These are phyloP conservation scores for Simplicillium sp. DNA, from an alignment of 2,329 filamentous ascomycete species.

Conservation along the genomic window DNA sequence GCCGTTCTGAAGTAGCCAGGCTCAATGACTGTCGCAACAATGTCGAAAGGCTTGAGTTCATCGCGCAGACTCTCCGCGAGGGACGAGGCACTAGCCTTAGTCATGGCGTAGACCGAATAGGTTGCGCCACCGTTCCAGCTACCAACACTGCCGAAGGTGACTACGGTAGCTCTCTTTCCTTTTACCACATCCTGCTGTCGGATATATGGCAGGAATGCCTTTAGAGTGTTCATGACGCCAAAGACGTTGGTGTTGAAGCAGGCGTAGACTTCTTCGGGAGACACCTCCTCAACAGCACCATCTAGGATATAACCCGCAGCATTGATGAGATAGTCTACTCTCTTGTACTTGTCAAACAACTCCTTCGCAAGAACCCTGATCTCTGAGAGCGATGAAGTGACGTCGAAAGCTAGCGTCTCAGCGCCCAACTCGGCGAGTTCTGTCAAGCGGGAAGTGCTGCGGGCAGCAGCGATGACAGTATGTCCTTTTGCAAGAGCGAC, in stretches of 20 bases:
- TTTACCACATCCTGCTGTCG: slow-evolving; percentile 22
- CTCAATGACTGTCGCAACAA: slow-evolving; percentile 32
- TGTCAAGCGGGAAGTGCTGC: slow-evolving; percentile 26
- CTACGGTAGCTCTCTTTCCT: slow-evolving; percentile 19
- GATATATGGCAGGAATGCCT: slow-evolving; percentile 37
- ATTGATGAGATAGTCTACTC: slow-evolving; percentile 38
- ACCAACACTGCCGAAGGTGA: slow-evolving; percentile 36
- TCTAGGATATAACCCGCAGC: slow-evolving; percentile 35
- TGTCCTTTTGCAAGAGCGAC: slow-evolving; percentile 35
- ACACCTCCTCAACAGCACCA: slow-evolving; percentile 29
- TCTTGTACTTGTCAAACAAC: slow-evolving; percentile 21
- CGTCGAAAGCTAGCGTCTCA: slow-evolving; percentile 33
- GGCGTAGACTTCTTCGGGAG: slow-evolving; percentile 23
- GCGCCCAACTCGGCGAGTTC: slow-evolving; percentile 34
- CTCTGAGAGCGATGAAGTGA: slow-evolving; percentile 26
- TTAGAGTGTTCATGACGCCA: slow-evolving; percentile 36
- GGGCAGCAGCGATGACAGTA: slow-evolving; percentile 39
- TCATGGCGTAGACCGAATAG: slow-evolving; percentile 29
- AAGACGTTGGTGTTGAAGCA: slow-evolving; percentile 45
- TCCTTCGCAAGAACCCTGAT: slow-evolving; percentile 25
- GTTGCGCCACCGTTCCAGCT: slow-evolving; percentile 29
- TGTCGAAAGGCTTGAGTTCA: slow-evolving; percentile 35
- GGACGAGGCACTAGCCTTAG: slow-evolving; percentile 36
- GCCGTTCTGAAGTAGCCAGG: slow-evolving; percentile 44
- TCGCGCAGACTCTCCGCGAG: slow-evolving; percentile 30